Base-by-base conservation (phyloP, 2,329 filamentous ascomycete genomes). In the Metarhizium rileyi region DNA sequence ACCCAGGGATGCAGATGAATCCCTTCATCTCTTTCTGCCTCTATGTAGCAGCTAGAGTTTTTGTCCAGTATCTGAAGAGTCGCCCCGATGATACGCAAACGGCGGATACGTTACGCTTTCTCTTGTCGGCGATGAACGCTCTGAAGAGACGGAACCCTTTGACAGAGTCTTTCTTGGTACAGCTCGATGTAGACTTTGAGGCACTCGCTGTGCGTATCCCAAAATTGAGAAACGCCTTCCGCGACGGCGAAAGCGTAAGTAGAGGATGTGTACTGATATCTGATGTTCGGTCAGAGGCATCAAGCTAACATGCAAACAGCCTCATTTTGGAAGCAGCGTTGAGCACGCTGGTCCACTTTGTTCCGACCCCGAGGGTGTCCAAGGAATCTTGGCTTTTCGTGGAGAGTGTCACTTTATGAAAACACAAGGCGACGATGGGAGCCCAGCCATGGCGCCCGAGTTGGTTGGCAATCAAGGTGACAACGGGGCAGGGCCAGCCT, bases 11-110 rank as follows among this genome's bases (percentile, higher is more conserved):
- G 12, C 53, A 96, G 89, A 88, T 95, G 80, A 95, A 96, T 57
- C 89, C 91, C 0, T 97, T 96, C 64, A 86, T 95, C 59, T 90
- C 89, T 0, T 97, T 97, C 67, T 95, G 90, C 62, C 77, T 98
- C 41, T 97, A 96, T 59, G 90, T 97, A n/a, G 86, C 91, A 10
- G 88, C 91, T 22, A 81, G 93, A 47, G 91, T 97, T 0, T 97
- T 97, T 61, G 85, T 97, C 7, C 91, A 97, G 64, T 96, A 94
- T 61, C 75, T 97, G n/a, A 96, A 95, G 67, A 93, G 87, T 50
- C 78, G 86, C n/a, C 89, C 90, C 0, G 84, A 91, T 27, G 91
- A 97, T 65, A 81, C 76, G 61, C 87, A 81, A 65, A 86, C 81
- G 56, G 81, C 75, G 18, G 85, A 91, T 50, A 90, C 90, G 0